A percentile compares a stretch with the other conserved stretches of the same genome.
Evolutionary conservation across 257 asterid species (phyloP).

Genomic region (Petunia axillaris): DNA sequence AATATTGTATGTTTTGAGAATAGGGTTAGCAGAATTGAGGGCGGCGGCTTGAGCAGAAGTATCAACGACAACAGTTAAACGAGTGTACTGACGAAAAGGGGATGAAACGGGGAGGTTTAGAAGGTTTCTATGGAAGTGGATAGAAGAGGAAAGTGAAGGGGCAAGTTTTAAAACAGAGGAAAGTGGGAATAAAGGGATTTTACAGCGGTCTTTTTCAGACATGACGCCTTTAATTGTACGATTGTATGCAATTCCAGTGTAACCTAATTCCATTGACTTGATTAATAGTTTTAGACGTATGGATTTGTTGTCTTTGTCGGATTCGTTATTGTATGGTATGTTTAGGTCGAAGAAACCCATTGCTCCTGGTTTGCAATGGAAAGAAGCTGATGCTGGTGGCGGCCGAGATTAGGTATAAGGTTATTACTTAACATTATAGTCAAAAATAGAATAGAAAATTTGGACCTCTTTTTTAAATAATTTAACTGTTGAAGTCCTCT

Average conservation of each 20-base stretch:
- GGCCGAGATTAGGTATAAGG: not conserved
- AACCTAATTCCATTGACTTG: conserved; percentile 84
- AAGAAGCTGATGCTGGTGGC: not conserved
- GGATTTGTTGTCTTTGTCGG: conserved; percentile 63
- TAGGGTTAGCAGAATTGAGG: conserved; percentile 71
- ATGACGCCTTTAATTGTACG: conserved; percentile 81
- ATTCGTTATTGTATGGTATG: conserved; percentile 66
- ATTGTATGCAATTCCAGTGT: conserved; percentile 82
- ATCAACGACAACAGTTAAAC: conserved; percentile 73
- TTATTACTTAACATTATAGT: no score
- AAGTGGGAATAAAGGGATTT: conserved; percentile 59
- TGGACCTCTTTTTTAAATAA: no score
- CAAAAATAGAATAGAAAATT: no score
- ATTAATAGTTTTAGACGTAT: conserved; percentile 69
- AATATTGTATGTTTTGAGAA: conserved; percentile 70
- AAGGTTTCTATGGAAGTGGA: conserved; percentile 65
- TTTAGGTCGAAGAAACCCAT: conserved; percentile 87
- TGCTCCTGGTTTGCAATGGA: not conserved
- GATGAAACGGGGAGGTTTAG: conserved; percentile 61
- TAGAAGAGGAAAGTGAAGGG: conserved; percentile 58
- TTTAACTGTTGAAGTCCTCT: no score
- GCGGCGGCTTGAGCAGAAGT: conserved; percentile 60
- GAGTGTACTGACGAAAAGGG: conserved; percentile 85
- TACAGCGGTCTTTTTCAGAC: conserved; percentile 82
- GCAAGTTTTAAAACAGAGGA: conserved; percentile 53